Evolutionary conservation across 2,329 filamentous ascomycete species (phyloP), one percentile per base, ranked within the genome.

Genomic region (Sporothrix schenckii): DNA sequence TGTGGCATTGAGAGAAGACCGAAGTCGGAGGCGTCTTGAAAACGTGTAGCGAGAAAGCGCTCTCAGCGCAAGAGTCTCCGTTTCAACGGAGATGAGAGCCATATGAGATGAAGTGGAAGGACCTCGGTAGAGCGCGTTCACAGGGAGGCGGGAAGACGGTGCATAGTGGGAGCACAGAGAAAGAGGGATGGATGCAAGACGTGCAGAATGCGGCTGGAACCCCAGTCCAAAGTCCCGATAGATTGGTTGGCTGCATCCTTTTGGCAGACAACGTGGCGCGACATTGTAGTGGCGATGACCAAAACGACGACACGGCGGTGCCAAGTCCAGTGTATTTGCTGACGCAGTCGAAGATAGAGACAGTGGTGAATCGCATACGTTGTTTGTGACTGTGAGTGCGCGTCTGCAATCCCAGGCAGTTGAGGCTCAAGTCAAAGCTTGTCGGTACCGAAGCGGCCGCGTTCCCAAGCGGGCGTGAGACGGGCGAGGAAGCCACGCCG

Each of bases 171-270:
- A 49, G 44, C 16, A 49, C 44, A 49, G 14, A 49, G 44, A 6
- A 34, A 60, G 21, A 53, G n/a, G 19, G 9, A 58, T 39, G 54
- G 30, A 60, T 60, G 30, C 56, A 34, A 41, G 30, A 34, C 39
- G 56, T 60, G 56, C 30, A 60, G 30, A 21, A 34, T n/a, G 53
- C 53, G 54, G 54, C 13, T 58, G 56, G 6, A 41, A 60, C 19
- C 30, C 34, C 39, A 52, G 39, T 41, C 52, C 24, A 19, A 44
- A 58, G 44, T 67, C 66, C 66, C 66, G 66, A 68, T 52, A 68
- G 66, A 21, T 14, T 16, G 66, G 66, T 58, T 30, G 50, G 39
- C 24, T 68, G 27, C 66, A 41, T 41, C 49, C 49, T 39, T 53
- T n/a, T 39, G 66, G 30, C 41, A 63, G 60, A 41, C 41, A n/a